Conservation (phyloP, 768 basidiomycete genomes). For the Lentinula sp. region DNA sequence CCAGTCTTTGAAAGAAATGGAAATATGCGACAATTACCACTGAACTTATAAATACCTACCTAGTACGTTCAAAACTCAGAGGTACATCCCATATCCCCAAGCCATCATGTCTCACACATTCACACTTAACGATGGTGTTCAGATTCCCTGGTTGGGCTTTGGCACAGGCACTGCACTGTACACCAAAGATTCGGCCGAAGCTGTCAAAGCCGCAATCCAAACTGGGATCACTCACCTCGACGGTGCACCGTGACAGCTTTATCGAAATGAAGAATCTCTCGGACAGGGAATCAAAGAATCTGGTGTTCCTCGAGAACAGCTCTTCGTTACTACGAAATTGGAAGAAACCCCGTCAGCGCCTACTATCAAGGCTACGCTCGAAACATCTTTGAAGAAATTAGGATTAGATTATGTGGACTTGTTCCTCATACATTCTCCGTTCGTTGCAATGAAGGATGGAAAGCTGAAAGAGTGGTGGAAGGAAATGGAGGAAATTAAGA, state of each 20-base stretch:
- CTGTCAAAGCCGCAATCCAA: slow-evolving; percentile 43
- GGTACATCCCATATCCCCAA: slow-evolving; percentile 2
- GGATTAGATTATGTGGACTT: slow-evolving; percentile 28
- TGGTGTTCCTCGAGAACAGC: slow-evolving; percentile 26
- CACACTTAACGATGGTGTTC: slow-evolving; percentile 48
- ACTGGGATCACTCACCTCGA: slow-evolving; percentile 46
- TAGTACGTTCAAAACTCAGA: too few species aligned
- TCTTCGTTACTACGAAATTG: slow-evolving; percentile 42
- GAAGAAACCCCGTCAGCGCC: slow-evolving; percentile 22
- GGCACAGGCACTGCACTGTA: slow-evolving; percentile 59
- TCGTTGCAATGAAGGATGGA: slow-evolving; percentile 5
- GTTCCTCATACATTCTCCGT: slow-evolving; percentile 33
- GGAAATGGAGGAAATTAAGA: slow-evolving; percentile 32
- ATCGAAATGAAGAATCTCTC: slow-evolving; percentile 8
- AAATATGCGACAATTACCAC: too few species aligned
- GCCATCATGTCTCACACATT: slow-evolving; percentile 17
- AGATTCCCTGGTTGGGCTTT: slow-evolving; percentile 52
- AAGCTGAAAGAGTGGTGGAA: slow-evolving; percentile 33
- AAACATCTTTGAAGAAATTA: slow-evolving; percentile 21
- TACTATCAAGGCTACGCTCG: slow-evolving; percentile 20
- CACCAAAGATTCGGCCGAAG: slow-evolving; percentile 32
- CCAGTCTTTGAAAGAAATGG: too few species aligned
- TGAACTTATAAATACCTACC: too few species aligned
- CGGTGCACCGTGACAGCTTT: slow-evolving; percentile 31
- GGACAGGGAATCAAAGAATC: slow-evolving; percentile 15